Evolutionary conservation across 257 asterid genomes (phyloP).

Genomic region (Cruciata laevipes): DNA sequence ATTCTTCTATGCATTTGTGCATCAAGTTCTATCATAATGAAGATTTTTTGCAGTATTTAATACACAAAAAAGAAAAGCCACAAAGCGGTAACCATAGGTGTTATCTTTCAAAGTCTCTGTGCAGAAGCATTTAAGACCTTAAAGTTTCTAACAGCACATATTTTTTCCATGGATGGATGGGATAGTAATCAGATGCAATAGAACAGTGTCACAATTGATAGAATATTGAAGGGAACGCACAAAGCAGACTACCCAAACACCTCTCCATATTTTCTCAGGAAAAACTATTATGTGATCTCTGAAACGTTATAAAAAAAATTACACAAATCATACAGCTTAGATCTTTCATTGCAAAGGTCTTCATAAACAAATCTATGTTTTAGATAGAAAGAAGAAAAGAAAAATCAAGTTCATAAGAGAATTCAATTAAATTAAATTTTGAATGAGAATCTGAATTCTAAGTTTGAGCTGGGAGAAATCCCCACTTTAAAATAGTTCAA

Average conservation of each 20-base stretch:
- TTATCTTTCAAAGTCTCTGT: background rate
- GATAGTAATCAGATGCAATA: background rate
- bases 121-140: background rate
- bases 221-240: background rate
- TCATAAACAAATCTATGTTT: background rate
- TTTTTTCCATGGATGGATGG: no score
- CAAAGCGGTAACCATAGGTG: background rate
- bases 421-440: no score
- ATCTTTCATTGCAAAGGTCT: background rate
- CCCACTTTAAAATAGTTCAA: background rate
- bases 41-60: background rate
- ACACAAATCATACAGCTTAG: background rate
- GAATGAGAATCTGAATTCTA: background rate
- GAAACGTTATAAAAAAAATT: background rate
- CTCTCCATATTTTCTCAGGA: background rate
- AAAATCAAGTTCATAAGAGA: no score
- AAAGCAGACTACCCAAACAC: background rate
- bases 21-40: background rate
- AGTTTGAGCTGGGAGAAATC: constrained; percentile 1
- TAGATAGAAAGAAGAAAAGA: no score
- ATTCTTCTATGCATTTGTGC: background rate
- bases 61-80: constrained; percentile 1
- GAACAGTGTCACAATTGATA: background rate
- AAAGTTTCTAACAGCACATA: no score
- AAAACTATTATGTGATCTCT: background rate